Evolutionary conservation across 1,284 basidiomycete species (phyloP).

Genomic region (Boletus sp.): DNA sequence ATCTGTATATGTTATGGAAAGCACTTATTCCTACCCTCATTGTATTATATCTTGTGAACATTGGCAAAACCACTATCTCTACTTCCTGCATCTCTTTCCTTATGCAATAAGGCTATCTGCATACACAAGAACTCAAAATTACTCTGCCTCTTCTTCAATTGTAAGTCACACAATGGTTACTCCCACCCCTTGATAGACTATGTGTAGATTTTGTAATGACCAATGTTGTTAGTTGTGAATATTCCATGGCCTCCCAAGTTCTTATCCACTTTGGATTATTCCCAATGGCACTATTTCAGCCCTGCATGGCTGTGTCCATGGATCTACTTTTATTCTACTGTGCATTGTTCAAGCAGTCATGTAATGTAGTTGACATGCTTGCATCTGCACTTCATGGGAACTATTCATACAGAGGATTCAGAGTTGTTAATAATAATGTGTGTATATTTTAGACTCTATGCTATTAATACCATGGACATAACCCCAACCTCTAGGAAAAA

Average conservation of each 20-base stretch:
- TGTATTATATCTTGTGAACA: not conserved
- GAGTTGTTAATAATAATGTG: not conserved
- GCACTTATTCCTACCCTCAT: not conserved
- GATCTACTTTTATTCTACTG: conserved; percentile 13
- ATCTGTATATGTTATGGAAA: conserved; percentile 1
- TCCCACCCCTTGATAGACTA: not conserved
- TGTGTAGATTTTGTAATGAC: not conserved
- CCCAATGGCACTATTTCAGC: conserved; percentile 5
- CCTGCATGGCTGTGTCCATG: conserved; percentile 8
- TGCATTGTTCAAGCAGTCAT: conserved; percentile 11
- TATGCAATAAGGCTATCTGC: conserved; percentile 2
- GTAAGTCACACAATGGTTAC: not conserved
- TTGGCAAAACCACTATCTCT: not conserved
- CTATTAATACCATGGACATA: not conserved
- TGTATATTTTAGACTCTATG: no score
- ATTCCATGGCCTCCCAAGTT: not conserved
- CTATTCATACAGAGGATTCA: conserved; percentile 1
- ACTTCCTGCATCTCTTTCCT: not conserved
- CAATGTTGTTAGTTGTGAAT: conserved; percentile 2
- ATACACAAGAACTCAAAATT: not conserved
- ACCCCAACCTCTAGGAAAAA: not conserved
- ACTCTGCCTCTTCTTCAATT: conserved; percentile 5
- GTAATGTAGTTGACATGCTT: conserved; percentile 10
- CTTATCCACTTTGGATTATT: conserved; percentile 11
- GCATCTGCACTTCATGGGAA: conserved; percentile 3